These are phyloP conservation scores for Calocybe cyanea DNA, from an alignment of 768 basidiomycete genomes.

Conservation along the genomic window DNA sequence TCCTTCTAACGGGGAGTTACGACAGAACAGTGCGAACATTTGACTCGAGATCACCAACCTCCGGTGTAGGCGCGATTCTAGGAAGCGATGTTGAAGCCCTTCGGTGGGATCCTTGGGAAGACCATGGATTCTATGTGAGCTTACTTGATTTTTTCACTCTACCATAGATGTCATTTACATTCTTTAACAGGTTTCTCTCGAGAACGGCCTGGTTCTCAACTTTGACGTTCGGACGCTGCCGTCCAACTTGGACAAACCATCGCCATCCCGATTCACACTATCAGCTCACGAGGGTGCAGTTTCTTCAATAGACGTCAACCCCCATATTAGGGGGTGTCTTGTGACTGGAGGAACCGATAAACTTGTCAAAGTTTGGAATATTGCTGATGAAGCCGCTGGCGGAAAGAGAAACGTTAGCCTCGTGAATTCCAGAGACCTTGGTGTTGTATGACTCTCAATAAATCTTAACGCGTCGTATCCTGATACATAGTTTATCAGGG, in stretches of 20 bases:
- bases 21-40: constrained; percentile 95
- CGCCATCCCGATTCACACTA: constrained; percentile 80
- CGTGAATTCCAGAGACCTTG: constrained; percentile 84
- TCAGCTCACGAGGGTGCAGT: constrained; percentile 91
- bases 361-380: constrained; percentile 94
- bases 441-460: constrained; percentile 58
- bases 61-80: constrained; percentile 79
- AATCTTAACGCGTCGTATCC: not conserved
- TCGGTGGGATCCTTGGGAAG: constrained; percentile 95
- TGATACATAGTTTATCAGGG: constrained; percentile 50
- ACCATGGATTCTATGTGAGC: constrained; percentile 75
- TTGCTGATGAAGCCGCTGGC: constrained; percentile 57
- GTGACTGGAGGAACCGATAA: constrained; percentile 95
- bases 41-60: constrained; percentile 80
- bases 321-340: constrained; percentile 85
- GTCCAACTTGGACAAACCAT: constrained; percentile 57
- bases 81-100: constrained; percentile 93
- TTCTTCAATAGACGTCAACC: constrained; percentile 87
- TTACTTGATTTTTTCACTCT: constrained; percentile 19
- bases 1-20: constrained; percentile 89
- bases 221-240: constrained; percentile 87
- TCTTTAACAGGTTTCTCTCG: constrained; percentile 77
- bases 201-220: constrained; percentile 91
- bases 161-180: not conserved
- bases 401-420: constrained; percentile 77